phyloP scores from a whole-genome alignment of 805 yeast species.

The Saccharomycopsis sp. region DNA sequence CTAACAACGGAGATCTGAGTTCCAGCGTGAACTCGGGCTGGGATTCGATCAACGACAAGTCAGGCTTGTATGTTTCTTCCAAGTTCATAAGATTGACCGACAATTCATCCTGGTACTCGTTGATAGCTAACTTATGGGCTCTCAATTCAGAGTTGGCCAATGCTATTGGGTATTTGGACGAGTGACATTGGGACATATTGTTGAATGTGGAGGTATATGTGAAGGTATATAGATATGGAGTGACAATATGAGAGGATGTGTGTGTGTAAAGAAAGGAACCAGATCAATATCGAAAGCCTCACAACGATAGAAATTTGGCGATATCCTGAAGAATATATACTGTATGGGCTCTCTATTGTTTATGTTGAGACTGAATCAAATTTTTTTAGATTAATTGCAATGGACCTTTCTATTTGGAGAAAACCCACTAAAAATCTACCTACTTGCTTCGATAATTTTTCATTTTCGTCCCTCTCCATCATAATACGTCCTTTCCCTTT shows the following conservation, averaged over 20 bases:
- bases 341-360: neutral
- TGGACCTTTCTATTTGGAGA: neutral
- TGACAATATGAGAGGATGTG: neutral
- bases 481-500: neutral
- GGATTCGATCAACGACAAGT: slow-evolving; percentile 59
- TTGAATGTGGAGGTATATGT: too few species aligned
- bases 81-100: slow-evolving; percentile 29
- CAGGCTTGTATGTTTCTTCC: slow-evolving; percentile 34
- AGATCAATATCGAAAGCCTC: neutral
- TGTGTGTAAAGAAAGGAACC: neutral
- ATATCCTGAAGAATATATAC: neutral
- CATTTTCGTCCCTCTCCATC: neutral
- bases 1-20: slow-evolving; percentile 65
- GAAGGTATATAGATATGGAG: too few species aligned
- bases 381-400: neutral
- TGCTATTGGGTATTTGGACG: slow-evolving; percentile 36
- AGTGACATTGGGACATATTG: neutral
- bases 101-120: slow-evolving; percentile 51
- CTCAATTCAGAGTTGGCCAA: slow-evolving; percentile 44
- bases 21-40: slow-evolving; percentile 76
- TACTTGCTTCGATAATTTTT: neutral
- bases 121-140: slow-evolving; percentile 38
- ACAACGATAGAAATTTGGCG: neutral
- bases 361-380: neutral
- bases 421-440: neutral